Conservation (phyloP, 2,329 filamentous ascomycete genomes). For the Lecanoromycetidae sp. region DNA sequence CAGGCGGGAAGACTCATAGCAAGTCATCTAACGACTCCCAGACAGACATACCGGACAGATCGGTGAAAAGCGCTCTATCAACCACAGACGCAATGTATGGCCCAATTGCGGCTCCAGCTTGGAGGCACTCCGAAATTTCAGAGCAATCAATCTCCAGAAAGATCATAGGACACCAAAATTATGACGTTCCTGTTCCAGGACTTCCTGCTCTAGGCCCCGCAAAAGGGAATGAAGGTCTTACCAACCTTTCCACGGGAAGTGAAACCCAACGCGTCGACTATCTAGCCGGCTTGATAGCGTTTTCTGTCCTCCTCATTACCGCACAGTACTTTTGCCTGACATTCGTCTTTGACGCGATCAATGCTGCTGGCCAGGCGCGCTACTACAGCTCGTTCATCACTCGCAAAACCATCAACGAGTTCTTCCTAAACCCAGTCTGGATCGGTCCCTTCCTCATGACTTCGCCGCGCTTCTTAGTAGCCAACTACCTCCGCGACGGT, state of each 20-base stretch:
- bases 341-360: conserved; percentile 32
- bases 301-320: conserved; percentile 35
- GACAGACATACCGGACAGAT: no score
- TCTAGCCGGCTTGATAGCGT: conserved; percentile 34
- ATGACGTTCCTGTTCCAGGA: no score
- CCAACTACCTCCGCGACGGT: conserved; percentile 32
- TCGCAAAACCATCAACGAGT: conserved; percentile 32
- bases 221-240: not conserved
- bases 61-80: no score
- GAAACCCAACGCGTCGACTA: conserved; percentile 30
- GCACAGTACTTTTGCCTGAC: conserved; percentile 35
- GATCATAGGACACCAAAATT: no score
- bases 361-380: conserved; percentile 27
- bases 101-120: no score
- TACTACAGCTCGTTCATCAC: conserved; percentile 32
- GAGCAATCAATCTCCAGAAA: no score
- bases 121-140: no score
- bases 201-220: no score
- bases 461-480: conserved; percentile 35
- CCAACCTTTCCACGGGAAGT: not conserved
- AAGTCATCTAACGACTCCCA: no score
- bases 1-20: no score
- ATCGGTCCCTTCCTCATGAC: conserved; percentile 40
- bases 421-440: conserved; percentile 36
- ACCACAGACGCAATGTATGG: no score